Conservation (phyloP, 441 rosid species). For the Iberis amara region DNA sequence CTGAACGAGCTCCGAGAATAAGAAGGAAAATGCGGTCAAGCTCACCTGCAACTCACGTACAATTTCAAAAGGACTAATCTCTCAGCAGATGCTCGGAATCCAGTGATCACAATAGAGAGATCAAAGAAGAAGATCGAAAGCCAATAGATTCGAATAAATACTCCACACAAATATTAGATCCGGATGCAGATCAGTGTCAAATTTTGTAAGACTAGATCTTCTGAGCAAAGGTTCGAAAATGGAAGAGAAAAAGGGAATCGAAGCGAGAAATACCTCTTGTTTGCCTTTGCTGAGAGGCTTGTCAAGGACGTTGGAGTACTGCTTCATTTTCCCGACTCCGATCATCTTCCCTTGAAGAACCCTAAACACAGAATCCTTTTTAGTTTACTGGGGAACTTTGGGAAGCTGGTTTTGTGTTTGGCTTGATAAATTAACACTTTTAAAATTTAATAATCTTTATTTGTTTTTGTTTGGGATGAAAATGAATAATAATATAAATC, state of each 20-base stretch:
- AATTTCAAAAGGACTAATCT: not conserved
- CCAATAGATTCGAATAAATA: not conserved
- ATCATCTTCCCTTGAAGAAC: slow-evolving; percentile 50
- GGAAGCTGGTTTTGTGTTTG: too few relatives aligned
- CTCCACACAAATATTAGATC: slow-evolving; percentile 7
- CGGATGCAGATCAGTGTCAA: slow-evolving; percentile 22
- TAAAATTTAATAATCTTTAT: not conserved
- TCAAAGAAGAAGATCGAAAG: slow-evolving; percentile 9
- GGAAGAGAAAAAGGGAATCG: slow-evolving; percentile 19
- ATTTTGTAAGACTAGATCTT: not conserved
- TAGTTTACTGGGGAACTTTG: not conserved
- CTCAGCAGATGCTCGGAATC: not conserved
- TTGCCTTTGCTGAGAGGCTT: slow-evolving; percentile 96
- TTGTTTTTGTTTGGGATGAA: not conserved
- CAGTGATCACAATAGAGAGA: slow-evolving; percentile 6
- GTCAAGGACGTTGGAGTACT: slow-evolving; percentile 84
- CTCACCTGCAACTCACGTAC: slow-evolving; percentile 53
- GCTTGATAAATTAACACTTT: not conserved
- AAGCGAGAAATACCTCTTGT: slow-evolving; percentile 59
- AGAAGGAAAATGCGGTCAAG: slow-evolving; percentile 81
- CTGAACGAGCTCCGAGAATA: slow-evolving; percentile 97
- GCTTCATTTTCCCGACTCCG: slow-evolving; percentile 91
- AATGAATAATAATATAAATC: too few relatives aligned
- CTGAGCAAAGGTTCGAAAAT: slow-evolving; percentile 2
- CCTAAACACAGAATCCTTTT: slow-evolving; percentile 24